These are phyloP conservation scores for Xylogone sp. DNA, from an alignment of 2,329 filamentous ascomycete genomes.

Conservation along the genomic window DNA sequence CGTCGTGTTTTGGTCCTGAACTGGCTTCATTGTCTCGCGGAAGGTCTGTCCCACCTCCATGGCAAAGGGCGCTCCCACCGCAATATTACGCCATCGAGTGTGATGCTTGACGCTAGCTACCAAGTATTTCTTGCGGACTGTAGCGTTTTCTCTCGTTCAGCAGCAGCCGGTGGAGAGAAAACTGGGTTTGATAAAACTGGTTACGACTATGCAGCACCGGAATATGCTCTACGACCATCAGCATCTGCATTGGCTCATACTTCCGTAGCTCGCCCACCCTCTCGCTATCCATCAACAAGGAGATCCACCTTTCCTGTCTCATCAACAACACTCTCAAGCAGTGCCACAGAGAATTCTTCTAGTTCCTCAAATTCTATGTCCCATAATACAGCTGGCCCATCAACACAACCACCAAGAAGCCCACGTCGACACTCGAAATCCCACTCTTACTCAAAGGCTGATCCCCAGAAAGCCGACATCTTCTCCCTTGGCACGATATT, in stretches of 20 bases:
- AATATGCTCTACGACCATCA: slow-evolving; percentile 38
- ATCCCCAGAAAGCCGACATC: slow-evolving; percentile 61
- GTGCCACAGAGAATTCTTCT: not conserved
- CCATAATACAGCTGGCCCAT: not conserved
- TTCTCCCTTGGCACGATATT: slow-evolving; percentile 73
- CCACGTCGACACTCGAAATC: not conserved
- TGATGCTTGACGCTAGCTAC: slow-evolving; percentile 63
- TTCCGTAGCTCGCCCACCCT: slow-evolving; percentile 30
- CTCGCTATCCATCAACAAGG: not conserved
- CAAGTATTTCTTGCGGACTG: slow-evolving; percentile 66
- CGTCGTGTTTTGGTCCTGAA: slow-evolving; percentile 60
- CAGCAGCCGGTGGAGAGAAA: slow-evolving; percentile 37
- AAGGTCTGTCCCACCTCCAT: slow-evolving; percentile 66
- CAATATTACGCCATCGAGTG: slow-evolving; percentile 67
- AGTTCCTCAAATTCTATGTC: not conserved
- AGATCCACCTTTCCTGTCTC: not conserved
- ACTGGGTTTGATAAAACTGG: slow-evolving; percentile 61
- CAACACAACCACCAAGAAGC: not conserved
- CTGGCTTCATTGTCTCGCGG: slow-evolving; percentile 70
- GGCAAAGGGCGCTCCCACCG: slow-evolving; percentile 60
- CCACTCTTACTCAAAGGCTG: slow-evolving; percentile 38
- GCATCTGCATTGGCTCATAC: slow-evolving; percentile 27
- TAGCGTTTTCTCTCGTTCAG: slow-evolving; percentile 39
- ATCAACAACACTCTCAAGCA: not conserved
- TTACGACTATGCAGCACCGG: slow-evolving; percentile 72